phyloP scores from a whole-genome alignment of 1,139 yeast species.

The Debaryomyces sp. region DNA sequence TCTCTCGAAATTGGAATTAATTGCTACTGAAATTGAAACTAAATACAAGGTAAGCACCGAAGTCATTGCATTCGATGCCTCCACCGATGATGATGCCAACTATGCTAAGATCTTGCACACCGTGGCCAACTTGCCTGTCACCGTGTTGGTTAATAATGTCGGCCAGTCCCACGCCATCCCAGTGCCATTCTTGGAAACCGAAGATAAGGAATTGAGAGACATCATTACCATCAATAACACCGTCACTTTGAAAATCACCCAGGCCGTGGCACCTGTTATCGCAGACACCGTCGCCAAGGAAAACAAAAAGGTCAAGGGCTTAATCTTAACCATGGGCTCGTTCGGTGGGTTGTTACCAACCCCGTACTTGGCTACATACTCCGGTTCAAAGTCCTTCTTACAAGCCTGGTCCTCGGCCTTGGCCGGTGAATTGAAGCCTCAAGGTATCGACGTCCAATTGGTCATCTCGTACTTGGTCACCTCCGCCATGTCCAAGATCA shows the following conservation, averaged over 20 bases:
- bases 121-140: slow-evolving; percentile 57
- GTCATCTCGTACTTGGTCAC: slow-evolving; percentile 91
- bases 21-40: slow-evolving; percentile 64
- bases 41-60: slow-evolving; percentile 66
- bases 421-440: slow-evolving; percentile 76
- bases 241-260: slow-evolving; percentile 84
- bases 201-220: slow-evolving; percentile 67
- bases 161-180: slow-evolving; percentile 96
- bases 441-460: slow-evolving; percentile 81
- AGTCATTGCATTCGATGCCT: slow-evolving; percentile 77
- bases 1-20: slow-evolving; percentile 65
- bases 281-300: slow-evolving; percentile 49
- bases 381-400: slow-evolving; percentile 94
- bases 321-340: slow-evolving; percentile 93
- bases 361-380: slow-evolving; percentile 88
- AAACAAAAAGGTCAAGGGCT: slow-evolving; percentile 54
- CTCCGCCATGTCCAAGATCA: slow-evolving; percentile 93
- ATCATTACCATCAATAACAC: slow-evolving; percentile 85
- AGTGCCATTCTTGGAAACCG: slow-evolving; percentile 85
- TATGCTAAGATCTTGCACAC: slow-evolving; percentile 53
- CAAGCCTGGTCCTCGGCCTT: slow-evolving; percentile 91
- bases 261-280: slow-evolving; percentile 70
- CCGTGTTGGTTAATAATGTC: slow-evolving; percentile 85
- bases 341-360: slow-evolving; percentile 95
- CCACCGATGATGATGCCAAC: slow-evolving; percentile 56